Evolutionary conservation across 495 filamentous ascomycete species (phyloP).

Genomic region (Hapsidospora chrysogenum): DNA sequence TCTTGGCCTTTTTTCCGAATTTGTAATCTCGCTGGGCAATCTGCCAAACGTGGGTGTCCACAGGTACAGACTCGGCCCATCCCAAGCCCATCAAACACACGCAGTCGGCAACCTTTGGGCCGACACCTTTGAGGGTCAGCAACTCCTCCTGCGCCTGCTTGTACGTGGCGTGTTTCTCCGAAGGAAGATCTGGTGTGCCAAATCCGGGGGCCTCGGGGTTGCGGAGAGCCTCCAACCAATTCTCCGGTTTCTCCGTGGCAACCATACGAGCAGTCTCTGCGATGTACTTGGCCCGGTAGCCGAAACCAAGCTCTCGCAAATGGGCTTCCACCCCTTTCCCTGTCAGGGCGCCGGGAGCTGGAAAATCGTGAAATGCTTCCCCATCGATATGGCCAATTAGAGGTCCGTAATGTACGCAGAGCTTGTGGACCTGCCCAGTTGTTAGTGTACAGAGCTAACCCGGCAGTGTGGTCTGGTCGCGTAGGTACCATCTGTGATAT

Average conservation of each 20-base stretch:
- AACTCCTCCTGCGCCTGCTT: constrained; percentile 67
- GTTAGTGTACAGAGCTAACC: neutral
- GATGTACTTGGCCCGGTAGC: constrained; percentile 87
- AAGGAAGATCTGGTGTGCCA: neutral
- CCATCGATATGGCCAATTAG: constrained; percentile 53
- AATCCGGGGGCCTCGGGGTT: constrained; percentile 58
- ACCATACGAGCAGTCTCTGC: constrained; percentile 68
- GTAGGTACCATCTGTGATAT: constrained; percentile 74
- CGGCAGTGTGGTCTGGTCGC: neutral
- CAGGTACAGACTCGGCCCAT: constrained; percentile 89
- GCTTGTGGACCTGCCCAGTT: constrained; percentile 50
- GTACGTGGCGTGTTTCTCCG: constrained; percentile 30
- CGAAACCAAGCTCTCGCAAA: constrained; percentile 75
- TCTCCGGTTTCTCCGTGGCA: constrained; percentile 40
- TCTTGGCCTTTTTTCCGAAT: constrained; percentile 69
- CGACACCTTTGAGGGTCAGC: constrained; percentile 66
- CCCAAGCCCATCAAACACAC: constrained; percentile 93
- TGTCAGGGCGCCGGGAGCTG: constrained; percentile 51
- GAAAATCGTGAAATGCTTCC: constrained; percentile 75
- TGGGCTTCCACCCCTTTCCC: constrained; percentile 53
- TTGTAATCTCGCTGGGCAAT: constrained; percentile 92
- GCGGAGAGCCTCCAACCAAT: constrained; percentile 58
- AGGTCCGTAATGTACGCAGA: constrained; percentile 73
- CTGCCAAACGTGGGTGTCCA: constrained; percentile 98
- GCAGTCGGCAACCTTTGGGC: constrained; percentile 93